A percentile compares a stretch with the other conserved stretches of the same genome.
phyloP scores from a whole-genome alignment of 352 stramenopile species.

The Globisporangium takayamanum region DNA sequence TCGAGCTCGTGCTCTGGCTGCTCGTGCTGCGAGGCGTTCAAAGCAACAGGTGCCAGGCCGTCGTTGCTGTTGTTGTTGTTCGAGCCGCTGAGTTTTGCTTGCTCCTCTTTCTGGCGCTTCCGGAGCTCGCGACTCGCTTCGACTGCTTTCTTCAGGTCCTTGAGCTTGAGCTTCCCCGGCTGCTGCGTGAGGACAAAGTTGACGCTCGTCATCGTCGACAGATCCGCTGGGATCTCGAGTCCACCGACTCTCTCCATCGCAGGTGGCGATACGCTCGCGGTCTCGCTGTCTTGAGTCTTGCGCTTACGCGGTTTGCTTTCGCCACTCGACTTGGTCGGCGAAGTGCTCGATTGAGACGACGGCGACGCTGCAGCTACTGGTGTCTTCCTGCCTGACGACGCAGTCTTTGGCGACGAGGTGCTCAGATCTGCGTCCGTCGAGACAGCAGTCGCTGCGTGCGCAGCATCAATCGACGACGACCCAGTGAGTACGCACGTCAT shows the following conservation, averaged over 20 bases:
- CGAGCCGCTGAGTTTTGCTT: constrained; percentile 30
- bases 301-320: not conserved
- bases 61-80: constrained; percentile 4
- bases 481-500: constrained; percentile 55
- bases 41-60: not conserved
- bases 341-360: not conserved
- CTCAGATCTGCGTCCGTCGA: not conserved
- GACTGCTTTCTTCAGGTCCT: constrained; percentile 87
- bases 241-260: constrained; percentile 36
- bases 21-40: not conserved
- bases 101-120: constrained; percentile 58
- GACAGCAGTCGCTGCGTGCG: not conserved
- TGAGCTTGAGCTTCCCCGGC: constrained; percentile 83
- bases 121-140: constrained; percentile 62
- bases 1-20: constrained; percentile 28
- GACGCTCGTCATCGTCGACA: constrained; percentile 56
- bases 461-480: constrained; percentile 38
- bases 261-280: not conserved
- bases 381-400: not conserved
- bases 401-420: not conserved
- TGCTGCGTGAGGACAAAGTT: constrained; percentile 88
- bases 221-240: constrained; percentile 56
- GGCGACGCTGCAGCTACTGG: not conserved
- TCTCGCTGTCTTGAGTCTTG: no score
- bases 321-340: not conserved